These are phyloP conservation scores for Neurospora cerealis DNA, from an alignment of 495 filamentous ascomycete genomes.

Conservation along the genomic window DNA sequence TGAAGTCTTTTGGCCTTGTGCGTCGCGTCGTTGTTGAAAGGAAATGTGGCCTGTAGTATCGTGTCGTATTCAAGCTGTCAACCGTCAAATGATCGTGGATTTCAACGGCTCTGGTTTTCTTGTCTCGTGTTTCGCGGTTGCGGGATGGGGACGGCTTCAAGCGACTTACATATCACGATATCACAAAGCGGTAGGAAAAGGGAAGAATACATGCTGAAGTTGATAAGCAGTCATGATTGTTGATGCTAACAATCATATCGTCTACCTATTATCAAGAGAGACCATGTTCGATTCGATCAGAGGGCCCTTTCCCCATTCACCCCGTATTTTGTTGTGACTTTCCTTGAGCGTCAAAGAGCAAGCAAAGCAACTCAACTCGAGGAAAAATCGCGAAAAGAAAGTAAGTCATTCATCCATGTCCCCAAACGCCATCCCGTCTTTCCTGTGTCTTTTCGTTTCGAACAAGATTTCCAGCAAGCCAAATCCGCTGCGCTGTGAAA, in stretches of 20 bases:
- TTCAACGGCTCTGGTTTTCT: background rate
- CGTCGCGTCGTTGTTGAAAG: background rate
- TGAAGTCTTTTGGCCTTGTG: background rate
- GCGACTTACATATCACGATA: background rate
- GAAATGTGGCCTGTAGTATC: background rate
- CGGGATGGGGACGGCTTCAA: background rate
- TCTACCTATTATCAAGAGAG: background rate
- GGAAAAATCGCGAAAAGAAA: background rate
- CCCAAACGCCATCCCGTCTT: background rate
- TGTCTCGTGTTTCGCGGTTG: background rate
- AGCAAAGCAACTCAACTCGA: background rate
- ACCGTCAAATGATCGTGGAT: background rate
- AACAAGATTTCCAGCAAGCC: background rate
- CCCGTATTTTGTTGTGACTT: background rate
- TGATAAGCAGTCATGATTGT: background rate
- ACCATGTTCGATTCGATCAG: background rate
- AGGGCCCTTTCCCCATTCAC: background rate
- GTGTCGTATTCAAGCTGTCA: background rate
- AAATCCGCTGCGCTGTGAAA: background rate
- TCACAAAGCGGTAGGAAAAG: background rate
- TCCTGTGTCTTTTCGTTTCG: background rate
- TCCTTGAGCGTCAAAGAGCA: background rate
- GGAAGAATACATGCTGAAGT: background rate
- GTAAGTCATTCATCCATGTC: background rate
- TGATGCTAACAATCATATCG: background rate